These are phyloP conservation scores for Daldinia childiae DNA, from an alignment of 495 filamentous ascomycete species.

Conservation along the genomic window DNA sequence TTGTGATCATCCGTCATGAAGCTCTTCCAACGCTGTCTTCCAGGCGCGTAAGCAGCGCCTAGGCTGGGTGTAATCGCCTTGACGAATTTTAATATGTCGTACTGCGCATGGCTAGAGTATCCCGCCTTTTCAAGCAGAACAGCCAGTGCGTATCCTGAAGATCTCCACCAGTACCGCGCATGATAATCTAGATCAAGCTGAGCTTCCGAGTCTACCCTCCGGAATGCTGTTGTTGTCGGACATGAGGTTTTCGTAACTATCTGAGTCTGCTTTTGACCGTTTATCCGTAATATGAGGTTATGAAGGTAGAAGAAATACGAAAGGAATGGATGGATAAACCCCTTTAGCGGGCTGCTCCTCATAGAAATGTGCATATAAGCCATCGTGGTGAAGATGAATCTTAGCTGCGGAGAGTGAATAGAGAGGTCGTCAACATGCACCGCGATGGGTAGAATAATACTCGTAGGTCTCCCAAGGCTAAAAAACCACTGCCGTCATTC, in stretches of 20 bases:
- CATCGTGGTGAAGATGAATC: background rate
- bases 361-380: background rate
- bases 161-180: background rate
- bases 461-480: background rate
- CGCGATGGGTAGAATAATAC: background rate
- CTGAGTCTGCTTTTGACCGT: background rate
- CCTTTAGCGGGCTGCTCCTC: background rate
- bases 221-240: background rate
- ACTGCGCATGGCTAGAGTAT: constrained; percentile 4
- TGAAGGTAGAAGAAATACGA: background rate
- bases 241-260: background rate
- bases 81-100: background rate
- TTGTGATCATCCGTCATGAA: constrained; percentile 17
- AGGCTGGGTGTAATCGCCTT: background rate
- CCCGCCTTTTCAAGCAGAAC: background rate
- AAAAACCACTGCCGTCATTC: background rate
- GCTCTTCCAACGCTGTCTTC: background rate
- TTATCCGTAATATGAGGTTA: background rate
- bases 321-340: background rate
- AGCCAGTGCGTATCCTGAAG: constrained; percentile 1
- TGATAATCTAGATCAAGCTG: background rate
- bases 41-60: background rate
- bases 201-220: background rate
- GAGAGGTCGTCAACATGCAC: background rate
- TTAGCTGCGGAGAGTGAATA: background rate